Base-by-base conservation (phyloP, 257 asterid genomes). In the Anisodus acutangulus region DNA sequence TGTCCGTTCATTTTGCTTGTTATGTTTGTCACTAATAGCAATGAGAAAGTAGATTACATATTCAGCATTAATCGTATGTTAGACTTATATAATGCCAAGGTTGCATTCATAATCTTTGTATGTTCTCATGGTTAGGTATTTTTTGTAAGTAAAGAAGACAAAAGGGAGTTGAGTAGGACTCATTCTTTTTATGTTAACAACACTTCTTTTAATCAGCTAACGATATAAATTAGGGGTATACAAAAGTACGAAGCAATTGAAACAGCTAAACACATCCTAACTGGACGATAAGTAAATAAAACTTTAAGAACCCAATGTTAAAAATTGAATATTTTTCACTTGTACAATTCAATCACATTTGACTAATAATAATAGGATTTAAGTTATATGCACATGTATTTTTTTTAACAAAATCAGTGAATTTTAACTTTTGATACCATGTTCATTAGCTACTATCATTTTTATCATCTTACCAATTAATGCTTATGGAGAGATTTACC, bases 81-180 rank as follows among this genome's bases (percentile, higher is more conserved):
- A 22, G 35, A 82, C 85, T 88, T 93, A 90, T 91, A 90, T 87
- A 91, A 35, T 76, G 26, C 16, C 43, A 51, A 51, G 11, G 26
- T 76, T 71, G 80, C 54, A 80, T 83, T 88, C 95, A 94, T 91
- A 84, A 89, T 88, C 82, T 89, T 89, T 89, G 22, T 92, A 85
- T 92, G 94, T 58, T 60, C 22, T 70, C 47, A 49, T 39, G 79
- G 26, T 85, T 89, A 68, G 93, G 90, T 82, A 41, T 63, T 80
- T 88, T 83, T 60, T 83, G 82, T 71, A 81, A 84, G 68, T 67
- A 78, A 63, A 64, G 79, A 88, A 87, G 82, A 12, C 22, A 22
- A 76, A 76, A 26, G 81, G 12, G 45, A 4, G 63, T 43, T 49
- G 81, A 51, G 47, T 55, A 76, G 15, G 22, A 12, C 81, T 76